Percentiles rank a stretch among this genome's conserved stretches.
These are phyloP conservation scores for Colletotrichum tamarilloi DNA, from an alignment of 2,329 filamentous ascomycete species.

Conservation along the genomic window DNA sequence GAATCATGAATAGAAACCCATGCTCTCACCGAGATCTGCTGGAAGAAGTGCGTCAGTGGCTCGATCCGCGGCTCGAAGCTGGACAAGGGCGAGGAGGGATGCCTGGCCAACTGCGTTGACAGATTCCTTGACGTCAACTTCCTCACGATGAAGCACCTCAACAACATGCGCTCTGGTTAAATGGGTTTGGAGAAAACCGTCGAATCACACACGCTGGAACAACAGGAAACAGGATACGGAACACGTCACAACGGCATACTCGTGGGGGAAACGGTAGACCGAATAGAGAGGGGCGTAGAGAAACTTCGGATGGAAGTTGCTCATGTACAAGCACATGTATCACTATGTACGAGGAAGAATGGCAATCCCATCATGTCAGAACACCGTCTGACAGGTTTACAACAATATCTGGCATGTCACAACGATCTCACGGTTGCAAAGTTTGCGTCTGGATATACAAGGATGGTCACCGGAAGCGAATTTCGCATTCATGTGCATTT, in stretches of 20 bases:
- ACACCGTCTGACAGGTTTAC: not conserved
- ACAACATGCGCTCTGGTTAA: conserved; percentile 60
- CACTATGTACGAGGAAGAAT: conserved; percentile 1
- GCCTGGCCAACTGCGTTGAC: conserved; percentile 92
- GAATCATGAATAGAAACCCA: conserved; percentile 59
- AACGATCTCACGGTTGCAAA: not conserved
- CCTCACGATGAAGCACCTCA: conserved; percentile 86
- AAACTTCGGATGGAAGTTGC: not conserved
- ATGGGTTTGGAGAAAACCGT: not conserved
- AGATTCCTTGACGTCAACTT: conserved; percentile 91
- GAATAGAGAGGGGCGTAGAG: no score
- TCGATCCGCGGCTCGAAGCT: conserved; percentile 78
- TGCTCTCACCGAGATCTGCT: conserved; percentile 80
- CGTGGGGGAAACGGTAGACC: not conserved
- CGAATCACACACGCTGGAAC: not conserved
- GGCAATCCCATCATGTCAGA: not conserved
- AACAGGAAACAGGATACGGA: not conserved
- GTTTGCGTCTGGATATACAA: not conserved
- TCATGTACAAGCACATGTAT: conserved; percentile 25
- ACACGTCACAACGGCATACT: no score
- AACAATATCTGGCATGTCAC: not conserved
- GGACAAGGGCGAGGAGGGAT: conserved; percentile 82
- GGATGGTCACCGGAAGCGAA: not conserved
- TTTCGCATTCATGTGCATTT: conserved; percentile 6
- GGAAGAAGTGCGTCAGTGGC: conserved; percentile 90